Evolutionary conservation across 1,284 basidiomycete genomes (phyloP).

Genomic region (Entoloma clypeatum): DNA sequence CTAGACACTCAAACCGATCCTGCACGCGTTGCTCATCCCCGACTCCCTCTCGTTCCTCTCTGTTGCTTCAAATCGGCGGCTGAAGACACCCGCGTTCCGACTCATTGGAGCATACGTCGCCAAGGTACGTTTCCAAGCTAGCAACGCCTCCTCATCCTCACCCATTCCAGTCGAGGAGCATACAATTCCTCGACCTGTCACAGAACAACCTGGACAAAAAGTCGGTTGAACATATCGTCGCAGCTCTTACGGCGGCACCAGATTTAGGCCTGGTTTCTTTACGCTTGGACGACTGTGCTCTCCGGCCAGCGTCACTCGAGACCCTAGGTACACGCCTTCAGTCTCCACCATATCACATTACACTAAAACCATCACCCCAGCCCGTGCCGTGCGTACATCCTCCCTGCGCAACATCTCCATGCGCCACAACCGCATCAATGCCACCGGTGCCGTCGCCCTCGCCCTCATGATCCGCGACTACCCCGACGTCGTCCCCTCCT

Average conservation of each 20-base stretch:
- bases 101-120: constrained; percentile 78
- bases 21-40: constrained; percentile 88
- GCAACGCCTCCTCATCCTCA: not conserved
- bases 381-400: constrained; percentile 78
- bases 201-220: constrained; percentile 85
- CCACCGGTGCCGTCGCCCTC: constrained; percentile 83
- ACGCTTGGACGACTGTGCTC: constrained; percentile 76
- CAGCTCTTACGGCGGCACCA: constrained; percentile 57
- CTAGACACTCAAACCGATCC: constrained; percentile 86
- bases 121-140: constrained; percentile 44
- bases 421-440: constrained; percentile 79
- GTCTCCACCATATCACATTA: not conserved
- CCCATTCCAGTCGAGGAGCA: constrained; percentile 53
- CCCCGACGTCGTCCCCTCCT: constrained; percentile 64
- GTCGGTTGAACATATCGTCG: constrained; percentile 77
- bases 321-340: constrained; percentile 56
- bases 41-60: constrained; percentile 81
- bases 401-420: constrained; percentile 84
- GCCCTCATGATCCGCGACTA: constrained; percentile 95
- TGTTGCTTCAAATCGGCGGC: constrained; percentile 80
- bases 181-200: constrained; percentile 87
- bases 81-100: constrained; percentile 78
- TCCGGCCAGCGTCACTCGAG: constrained; percentile 73
- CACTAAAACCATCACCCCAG: constrained; percentile 34
- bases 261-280: constrained; percentile 68